These are phyloP conservation scores for Russula sp. DNA, from an alignment of 768 basidiomycete species.

Conservation along the genomic window DNA sequence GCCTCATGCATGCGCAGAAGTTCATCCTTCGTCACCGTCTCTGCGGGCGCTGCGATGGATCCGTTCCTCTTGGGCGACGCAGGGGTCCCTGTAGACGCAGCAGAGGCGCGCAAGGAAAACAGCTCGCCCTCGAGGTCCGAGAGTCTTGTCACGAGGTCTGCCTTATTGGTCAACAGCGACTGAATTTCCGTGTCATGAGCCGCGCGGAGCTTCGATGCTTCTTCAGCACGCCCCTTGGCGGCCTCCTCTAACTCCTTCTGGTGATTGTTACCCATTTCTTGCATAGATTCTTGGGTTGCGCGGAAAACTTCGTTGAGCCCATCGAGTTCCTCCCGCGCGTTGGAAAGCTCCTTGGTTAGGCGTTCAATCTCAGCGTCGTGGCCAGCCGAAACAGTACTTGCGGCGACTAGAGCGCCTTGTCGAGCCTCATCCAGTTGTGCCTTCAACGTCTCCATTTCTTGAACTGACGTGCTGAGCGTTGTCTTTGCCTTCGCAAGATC, in stretches of 20 bases:
- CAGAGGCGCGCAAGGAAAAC: conserved; percentile 56
- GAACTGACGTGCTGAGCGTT: conserved; percentile 48
- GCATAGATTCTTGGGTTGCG: conserved; percentile 67
- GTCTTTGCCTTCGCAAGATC: conserved; percentile 76
- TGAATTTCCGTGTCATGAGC: conserved; percentile 60
- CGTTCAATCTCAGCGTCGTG: conserved; percentile 55
- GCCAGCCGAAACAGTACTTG: conserved; percentile 41
- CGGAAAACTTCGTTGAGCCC: conserved; percentile 63
- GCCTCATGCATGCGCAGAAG: conserved; percentile 77
- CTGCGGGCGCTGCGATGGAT: conserved; percentile 40
- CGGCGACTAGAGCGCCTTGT: conserved; percentile 41
- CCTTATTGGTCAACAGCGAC: conserved; percentile 56
- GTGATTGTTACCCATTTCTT: conserved; percentile 68
- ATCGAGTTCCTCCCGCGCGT: conserved; percentile 65
- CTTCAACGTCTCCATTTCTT: conserved; percentile 56
- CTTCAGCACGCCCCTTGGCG: conserved; percentile 65
- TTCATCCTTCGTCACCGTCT: conserved; percentile 69
- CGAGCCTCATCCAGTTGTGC: conserved; percentile 65
- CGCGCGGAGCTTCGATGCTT: conserved; percentile 58
- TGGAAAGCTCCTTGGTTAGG: conserved; percentile 56
- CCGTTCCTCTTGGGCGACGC: conserved; percentile 58
- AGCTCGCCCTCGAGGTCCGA: conserved; percentile 80
- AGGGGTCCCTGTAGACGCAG: conserved; percentile 45
- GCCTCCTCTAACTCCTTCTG: conserved; percentile 70
- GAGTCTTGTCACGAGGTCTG: conserved; percentile 56